These are phyloP conservation scores for Scalesia atractyloides DNA, from an alignment of 129 eudicot species.

Conservation along the genomic window DNA sequence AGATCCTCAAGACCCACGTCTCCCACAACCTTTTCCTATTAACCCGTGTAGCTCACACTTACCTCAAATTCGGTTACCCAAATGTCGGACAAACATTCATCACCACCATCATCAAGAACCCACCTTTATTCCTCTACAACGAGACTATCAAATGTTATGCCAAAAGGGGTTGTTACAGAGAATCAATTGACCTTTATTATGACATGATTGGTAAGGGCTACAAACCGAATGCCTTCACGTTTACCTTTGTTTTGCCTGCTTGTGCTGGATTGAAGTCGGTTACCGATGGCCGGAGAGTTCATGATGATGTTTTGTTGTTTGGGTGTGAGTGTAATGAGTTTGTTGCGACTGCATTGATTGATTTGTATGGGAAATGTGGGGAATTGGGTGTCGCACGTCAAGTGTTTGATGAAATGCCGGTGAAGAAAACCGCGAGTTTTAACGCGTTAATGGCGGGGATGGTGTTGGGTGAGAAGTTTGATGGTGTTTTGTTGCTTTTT, in stretches of 20 bases:
- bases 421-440: slow-evolving; percentile 34
- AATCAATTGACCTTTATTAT: slow-evolving; percentile 32
- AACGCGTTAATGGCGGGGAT: slow-evolving; percentile 34
- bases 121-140: slow-evolving; percentile 38
- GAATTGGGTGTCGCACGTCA: slow-evolving; percentile 34
- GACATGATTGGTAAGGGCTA: slow-evolving; percentile 25
- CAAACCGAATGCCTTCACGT: slow-evolving; percentile 38
- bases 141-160: slow-evolving; percentile 33
- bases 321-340: slow-evolving; percentile 36
- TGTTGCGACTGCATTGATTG: slow-evolving; percentile 46
- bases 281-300: slow-evolving; percentile 26
- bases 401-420: slow-evolving; percentile 33
- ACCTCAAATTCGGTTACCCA: slow-evolving; percentile 27
- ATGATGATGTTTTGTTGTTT: slow-evolving; percentile 21
- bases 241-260: slow-evolving; percentile 39
- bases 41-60: slow-evolving; percentile 40
- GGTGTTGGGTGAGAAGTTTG: slow-evolving; percentile 21
- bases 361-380: slow-evolving; percentile 53
- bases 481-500: slow-evolving; percentile 22
- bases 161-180: slow-evolving; percentile 14
- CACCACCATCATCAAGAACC: slow-evolving; percentile 8
- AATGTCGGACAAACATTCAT: slow-evolving; percentile 14
- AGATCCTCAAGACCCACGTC: slow-evolving; percentile 24
- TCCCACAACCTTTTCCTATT: slow-evolving; percentile 22
- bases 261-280: slow-evolving; percentile 34